Evolutionary conservation across 2,329 filamentous ascomycete genomes (phyloP).

Genomic region (Sporothrix pseudoabietina): DNA sequence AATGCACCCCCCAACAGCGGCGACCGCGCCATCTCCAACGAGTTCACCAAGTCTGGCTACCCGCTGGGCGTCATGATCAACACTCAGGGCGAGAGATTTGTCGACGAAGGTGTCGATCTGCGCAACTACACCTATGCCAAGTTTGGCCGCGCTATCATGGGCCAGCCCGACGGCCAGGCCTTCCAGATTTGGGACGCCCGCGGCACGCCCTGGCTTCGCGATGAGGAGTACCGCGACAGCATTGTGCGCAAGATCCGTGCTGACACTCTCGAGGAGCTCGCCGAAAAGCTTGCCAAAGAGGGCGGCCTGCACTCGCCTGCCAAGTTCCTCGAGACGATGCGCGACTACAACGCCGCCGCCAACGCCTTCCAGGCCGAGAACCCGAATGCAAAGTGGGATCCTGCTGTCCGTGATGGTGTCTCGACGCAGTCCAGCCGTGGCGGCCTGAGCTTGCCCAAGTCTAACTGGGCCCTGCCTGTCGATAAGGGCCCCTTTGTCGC

Average conservation of each 20-base stretch:
- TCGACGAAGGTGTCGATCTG: conserved; percentile 67
- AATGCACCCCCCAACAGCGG: conserved; percentile 58
- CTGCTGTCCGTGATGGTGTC: conserved; percentile 61
- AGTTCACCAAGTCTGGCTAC: conserved; percentile 70
- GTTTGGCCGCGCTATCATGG: conserved; percentile 63
- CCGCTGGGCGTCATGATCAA: conserved; percentile 69
- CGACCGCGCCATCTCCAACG: conserved; percentile 62
- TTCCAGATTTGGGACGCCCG: conserved; percentile 67
- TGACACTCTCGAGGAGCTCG: conserved; percentile 57
- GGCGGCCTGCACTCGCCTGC: conserved; percentile 51
- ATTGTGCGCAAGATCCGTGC: conserved; percentile 57
- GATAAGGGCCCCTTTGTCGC: conserved; percentile 61
- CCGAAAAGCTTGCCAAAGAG: conserved; percentile 48
- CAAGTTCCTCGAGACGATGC: conserved; percentile 55
- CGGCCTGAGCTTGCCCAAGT: conserved; percentile 56
- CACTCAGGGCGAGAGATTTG: conserved; percentile 59
- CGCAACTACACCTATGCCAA: conserved; percentile 69
- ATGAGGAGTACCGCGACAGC: conserved; percentile 64
- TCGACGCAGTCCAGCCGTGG: conserved; percentile 57
- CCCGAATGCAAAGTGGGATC: conserved; percentile 55
- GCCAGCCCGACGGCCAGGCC: conserved; percentile 59
- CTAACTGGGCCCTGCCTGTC: conserved; percentile 66
- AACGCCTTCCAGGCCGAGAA: conserved; percentile 50
- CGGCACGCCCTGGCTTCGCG: conserved; percentile 55
- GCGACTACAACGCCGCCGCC: conserved; percentile 61